Evolutionary conservation across 2,329 filamentous ascomycete species (phyloP).

Genomic region (Amesomyces nigricolor): DNA sequence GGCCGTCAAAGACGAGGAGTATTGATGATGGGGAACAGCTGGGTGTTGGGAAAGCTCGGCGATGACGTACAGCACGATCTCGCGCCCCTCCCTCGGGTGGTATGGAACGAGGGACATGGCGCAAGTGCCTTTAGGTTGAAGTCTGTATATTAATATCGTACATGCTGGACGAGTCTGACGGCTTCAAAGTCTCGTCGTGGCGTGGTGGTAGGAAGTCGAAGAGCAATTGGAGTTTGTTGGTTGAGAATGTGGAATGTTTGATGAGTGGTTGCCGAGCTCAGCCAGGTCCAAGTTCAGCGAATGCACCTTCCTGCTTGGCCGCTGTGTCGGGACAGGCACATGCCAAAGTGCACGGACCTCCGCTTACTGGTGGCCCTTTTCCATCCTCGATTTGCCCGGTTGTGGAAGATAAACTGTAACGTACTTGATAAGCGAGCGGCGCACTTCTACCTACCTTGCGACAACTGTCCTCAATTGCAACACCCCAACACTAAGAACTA

Average conservation of each 20-base stretch:
- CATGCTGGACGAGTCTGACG: slow-evolving; percentile 15
- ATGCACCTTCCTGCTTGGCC: no score
- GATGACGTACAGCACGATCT: slow-evolving; percentile 69
- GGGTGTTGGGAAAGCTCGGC: slow-evolving; percentile 9
- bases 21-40: neutral
- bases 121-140: slow-evolving; percentile 15
- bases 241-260: neutral
- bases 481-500: no score
- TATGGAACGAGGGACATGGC: slow-evolving; percentile 70
- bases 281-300: slow-evolving; percentile 34
- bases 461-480: no score
- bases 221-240: neutral
- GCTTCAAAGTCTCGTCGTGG: neutral
- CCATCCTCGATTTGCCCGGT: no score
- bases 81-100: slow-evolving; percentile 63
- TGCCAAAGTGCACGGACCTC: neutral
- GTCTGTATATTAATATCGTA: neutral
- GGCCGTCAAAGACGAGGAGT: neutral
- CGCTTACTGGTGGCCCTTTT: neutral
- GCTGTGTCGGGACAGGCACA: no score
- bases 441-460: no score
- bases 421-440: no score
- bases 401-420: no score
- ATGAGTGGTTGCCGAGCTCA: neutral
- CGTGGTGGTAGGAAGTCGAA: neutral